phyloP scores from a whole-genome alignment of 2,329 filamentous ascomycete species.

The Cylindrodendrum hubeiense region DNA sequence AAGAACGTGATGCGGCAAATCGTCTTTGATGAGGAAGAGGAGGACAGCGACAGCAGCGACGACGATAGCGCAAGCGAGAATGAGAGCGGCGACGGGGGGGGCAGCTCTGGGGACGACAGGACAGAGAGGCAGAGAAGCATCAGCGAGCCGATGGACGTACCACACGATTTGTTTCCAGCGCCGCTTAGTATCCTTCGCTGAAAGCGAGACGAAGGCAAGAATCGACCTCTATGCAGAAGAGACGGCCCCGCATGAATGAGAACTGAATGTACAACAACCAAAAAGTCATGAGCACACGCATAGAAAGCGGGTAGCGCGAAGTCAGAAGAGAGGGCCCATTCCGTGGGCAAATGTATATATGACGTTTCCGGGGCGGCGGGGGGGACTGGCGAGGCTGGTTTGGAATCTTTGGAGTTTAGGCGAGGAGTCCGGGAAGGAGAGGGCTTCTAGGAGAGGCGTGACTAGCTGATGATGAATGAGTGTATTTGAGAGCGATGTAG shows the following conservation, averaged over 20 bases:
- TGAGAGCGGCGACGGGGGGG: constrained; percentile 59
- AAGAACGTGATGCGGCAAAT: constrained; percentile 87
- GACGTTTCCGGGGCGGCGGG: constrained; percentile 10
- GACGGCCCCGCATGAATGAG: neutral
- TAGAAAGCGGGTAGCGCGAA: constrained; percentile 6
- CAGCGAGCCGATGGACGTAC: constrained; percentile 55
- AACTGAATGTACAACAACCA: constrained; percentile 15
- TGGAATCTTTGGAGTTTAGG: constrained; percentile 25
- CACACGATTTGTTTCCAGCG: constrained; percentile 49
- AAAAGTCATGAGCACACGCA: constrained; percentile 21
- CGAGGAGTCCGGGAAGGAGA: constrained; percentile 23
- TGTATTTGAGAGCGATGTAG: constrained; percentile 13
- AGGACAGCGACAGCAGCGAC: constrained; percentile 74
- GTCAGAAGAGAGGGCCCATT: constrained; percentile 4
- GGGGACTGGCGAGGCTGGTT: constrained; percentile 11
- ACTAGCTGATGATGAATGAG: constrained; percentile 16
- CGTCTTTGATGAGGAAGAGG: constrained; percentile 73
- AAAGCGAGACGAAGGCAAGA: constrained; percentile 3
- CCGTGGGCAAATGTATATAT: constrained; percentile 26
- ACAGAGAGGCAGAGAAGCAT: constrained; percentile 71
- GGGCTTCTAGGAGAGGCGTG: constrained; percentile 4
- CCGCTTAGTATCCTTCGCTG: constrained; percentile 49
- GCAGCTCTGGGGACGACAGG: constrained; percentile 63
- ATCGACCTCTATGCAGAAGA: constrained; percentile 4
- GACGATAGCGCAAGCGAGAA: constrained; percentile 60